phyloP scores from a whole-genome alignment of 495 filamentous ascomycete species.

The Aspergillus taichungensis region DNA sequence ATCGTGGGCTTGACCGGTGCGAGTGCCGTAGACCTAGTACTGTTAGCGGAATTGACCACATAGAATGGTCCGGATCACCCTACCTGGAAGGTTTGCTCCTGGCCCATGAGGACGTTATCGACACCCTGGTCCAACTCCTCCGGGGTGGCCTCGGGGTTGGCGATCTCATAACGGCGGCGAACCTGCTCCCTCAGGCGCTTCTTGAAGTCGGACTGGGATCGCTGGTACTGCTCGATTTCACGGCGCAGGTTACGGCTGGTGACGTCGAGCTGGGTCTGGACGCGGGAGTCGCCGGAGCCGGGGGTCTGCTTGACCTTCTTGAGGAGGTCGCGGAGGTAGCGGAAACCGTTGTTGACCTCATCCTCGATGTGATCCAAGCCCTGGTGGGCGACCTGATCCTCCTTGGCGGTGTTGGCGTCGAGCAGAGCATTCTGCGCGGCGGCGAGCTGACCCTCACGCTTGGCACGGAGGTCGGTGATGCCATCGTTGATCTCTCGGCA shows the following conservation, averaged over 20 bases:
- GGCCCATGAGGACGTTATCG: conserved; percentile 54
- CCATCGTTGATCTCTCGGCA: conserved; percentile 67
- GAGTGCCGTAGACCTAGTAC: conserved; percentile 52
- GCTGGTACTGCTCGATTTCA: conserved; percentile 73
- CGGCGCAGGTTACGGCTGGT: conserved; percentile 69
- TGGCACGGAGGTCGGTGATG: conserved; percentile 41
- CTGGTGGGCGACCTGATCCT: conserved; percentile 33
- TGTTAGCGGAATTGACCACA: too few species aligned
- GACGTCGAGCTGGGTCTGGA: conserved; percentile 67
- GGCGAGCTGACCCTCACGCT: conserved; percentile 30
- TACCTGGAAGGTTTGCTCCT: conserved; percentile 67
- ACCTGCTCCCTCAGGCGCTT: conserved; percentile 72
- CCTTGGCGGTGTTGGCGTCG: conserved; percentile 37
- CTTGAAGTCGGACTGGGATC: conserved; percentile 64
- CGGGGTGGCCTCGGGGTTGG: conserved; percentile 74
- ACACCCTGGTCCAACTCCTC: conserved; percentile 70
- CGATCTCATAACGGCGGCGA: conserved; percentile 82
- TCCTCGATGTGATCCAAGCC: conserved; percentile 59
- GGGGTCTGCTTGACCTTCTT: conserved; percentile 72
- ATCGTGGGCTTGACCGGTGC: conserved; percentile 69
- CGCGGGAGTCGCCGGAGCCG: conserved; percentile 57
- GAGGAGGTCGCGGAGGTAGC: conserved; percentile 62
- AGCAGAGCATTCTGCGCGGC: conserved; percentile 34
- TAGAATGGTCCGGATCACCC: too few species aligned
- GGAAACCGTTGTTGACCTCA: conserved; percentile 74